Percentiles rank a stretch among this genome's conserved stretches.
Evolutionary conservation across 805 yeast species (phyloP).

Genomic region (Saccharomycopsis sp.): DNA sequence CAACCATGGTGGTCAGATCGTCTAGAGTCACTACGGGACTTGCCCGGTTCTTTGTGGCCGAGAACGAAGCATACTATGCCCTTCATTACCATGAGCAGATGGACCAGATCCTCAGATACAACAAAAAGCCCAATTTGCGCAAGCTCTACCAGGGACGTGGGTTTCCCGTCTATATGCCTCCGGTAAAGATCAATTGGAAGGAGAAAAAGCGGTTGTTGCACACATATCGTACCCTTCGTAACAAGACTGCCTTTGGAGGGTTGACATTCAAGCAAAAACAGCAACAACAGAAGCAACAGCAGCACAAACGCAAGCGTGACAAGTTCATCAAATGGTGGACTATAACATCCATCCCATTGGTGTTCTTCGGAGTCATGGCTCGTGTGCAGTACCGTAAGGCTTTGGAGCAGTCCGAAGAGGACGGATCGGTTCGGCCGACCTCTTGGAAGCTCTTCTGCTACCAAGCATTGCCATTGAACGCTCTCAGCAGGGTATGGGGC

Average conservation of each 20-base stretch:
- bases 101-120: background rate
- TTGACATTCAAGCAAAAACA: background rate
- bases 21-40: conserved; percentile 10
- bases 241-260: background rate
- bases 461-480: conserved; percentile 83
- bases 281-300: background rate
- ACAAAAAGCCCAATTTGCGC: background rate
- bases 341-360: conserved; percentile 44
- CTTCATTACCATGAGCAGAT: conserved; percentile 1
- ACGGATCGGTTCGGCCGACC: conserved; percentile 51
- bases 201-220: background rate
- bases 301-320: conserved; percentile 24
- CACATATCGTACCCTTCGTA: background rate
- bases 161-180: background rate
- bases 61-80: background rate
- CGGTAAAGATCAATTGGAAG: background rate
- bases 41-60: conserved; percentile 9
- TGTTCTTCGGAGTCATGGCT: conserved; percentile 48
- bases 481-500: conserved; percentile 94
- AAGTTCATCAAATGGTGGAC: conserved; percentile 47
- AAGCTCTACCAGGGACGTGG: background rate
- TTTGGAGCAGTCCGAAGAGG: conserved; percentile 27
- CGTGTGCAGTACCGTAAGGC: conserved; percentile 34
- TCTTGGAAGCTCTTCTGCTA: conserved; percentile 90
- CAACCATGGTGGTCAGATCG: conserved; percentile 10